Evolutionary conservation across 2,329 filamentous ascomycete genomes (phyloP).

Genomic region (Colletotrichum godetiae): DNA sequence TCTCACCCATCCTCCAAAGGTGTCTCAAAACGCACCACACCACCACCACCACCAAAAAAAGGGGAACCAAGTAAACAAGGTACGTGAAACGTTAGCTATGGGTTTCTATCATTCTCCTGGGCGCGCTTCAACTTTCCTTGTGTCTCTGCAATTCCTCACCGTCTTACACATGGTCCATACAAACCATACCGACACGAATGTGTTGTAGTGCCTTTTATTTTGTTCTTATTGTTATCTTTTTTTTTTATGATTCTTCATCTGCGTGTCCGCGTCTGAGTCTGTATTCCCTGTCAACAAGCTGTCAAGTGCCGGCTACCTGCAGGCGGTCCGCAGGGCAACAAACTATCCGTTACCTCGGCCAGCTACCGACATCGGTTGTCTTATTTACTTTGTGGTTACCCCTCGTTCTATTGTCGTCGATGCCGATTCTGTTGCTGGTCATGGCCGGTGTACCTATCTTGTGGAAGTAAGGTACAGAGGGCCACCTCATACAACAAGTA

Average conservation of each 20-base stretch:
- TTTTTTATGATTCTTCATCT: not conserved
- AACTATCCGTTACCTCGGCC: not conserved
- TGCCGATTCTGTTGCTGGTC: not conserved
- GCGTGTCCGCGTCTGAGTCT: not conserved
- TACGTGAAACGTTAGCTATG: not conserved
- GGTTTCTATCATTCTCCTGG: not conserved
- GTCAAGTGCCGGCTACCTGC: slow-evolving; percentile 33
- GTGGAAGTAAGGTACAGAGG: not conserved
- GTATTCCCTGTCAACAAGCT: slow-evolving; percentile 27
- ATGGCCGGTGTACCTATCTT: not conserved
- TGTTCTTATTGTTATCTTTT: too few species aligned
- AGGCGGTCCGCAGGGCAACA: slow-evolving; percentile 16
- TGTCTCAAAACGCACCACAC: slow-evolving; percentile 5
- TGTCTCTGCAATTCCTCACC: not conserved
- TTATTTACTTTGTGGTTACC: not conserved
- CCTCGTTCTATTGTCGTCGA: not conserved
- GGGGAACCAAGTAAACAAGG: slow-evolving; percentile 1
- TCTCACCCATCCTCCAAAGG: not conserved
- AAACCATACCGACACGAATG: not conserved
- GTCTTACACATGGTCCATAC: too few species aligned
- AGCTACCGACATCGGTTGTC: not conserved
- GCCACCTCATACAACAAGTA: not conserved
- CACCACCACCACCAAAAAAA: not conserved
- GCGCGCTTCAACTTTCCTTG: not conserved
- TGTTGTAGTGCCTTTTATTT: not conserved